Evolutionary conservation across 768 basidiomycete species (phyloP).

Genomic region (Chlorophyllum brunneum): DNA sequence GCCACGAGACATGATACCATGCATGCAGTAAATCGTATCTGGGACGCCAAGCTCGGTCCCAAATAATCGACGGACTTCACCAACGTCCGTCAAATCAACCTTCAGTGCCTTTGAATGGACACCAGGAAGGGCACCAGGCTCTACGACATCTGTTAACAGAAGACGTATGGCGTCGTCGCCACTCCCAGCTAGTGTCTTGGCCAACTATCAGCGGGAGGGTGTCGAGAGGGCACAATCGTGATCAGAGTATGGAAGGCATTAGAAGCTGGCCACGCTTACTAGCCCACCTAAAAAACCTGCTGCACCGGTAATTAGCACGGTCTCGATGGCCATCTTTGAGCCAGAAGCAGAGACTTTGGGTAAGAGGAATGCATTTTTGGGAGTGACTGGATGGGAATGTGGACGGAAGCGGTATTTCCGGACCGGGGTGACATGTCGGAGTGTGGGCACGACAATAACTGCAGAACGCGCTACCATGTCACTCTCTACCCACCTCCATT

Average conservation of each 20-base stretch:
- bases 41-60: constrained; percentile 35
- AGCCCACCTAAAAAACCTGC: constrained; percentile 37
- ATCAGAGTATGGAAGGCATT: background rate
- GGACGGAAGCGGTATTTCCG: background rate
- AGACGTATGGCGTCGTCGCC: constrained; percentile 33
- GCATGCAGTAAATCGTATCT: constrained; percentile 44
- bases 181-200: constrained; percentile 27
- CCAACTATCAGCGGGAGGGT: constrained; percentile 25
- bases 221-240: background rate
- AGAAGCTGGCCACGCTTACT: constrained; percentile 22
- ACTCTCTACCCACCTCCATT: constrained; percentile 1
- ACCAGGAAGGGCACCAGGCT: constrained; percentile 28
- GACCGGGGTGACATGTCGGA: constrained; percentile 1
- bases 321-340: constrained; percentile 17
- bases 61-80: constrained; percentile 34
- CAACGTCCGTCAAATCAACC: constrained; percentile 35
- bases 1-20: constrained; percentile 63
- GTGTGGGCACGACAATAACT: constrained; percentile 5
- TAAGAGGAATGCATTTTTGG: too few relatives aligned
- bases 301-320: constrained; percentile 41
- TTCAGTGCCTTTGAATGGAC: constrained; percentile 30
- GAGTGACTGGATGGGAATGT: background rate
- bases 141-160: constrained; percentile 48
- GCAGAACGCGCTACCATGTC: background rate
- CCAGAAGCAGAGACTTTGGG: background rate